Base-by-base conservation (phyloP, 768 basidiomycete genomes). In the Tylopilus plumbeoviolaceoides region DNA sequence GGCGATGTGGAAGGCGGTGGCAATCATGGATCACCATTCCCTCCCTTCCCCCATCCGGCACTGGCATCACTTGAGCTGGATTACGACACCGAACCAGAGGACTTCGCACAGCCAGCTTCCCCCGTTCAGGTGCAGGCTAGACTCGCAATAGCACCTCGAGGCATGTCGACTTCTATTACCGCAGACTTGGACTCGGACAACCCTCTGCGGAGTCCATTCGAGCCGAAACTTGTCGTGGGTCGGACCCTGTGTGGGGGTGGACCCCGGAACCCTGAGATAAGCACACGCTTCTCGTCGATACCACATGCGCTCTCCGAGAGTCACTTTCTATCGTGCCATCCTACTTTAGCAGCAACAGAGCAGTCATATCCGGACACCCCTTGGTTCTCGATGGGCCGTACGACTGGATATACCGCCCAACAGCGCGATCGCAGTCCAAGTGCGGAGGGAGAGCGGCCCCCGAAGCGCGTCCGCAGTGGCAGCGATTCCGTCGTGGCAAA, bases 361-460 rank as follows among this genome's bases (percentile, higher is more conserved):
- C 43, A 28, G 42, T 53, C 57, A 48, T 56, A 48, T 59, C 56
- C 48, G 58, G 60, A 57, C 47, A n/a, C 11, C 15, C 27, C 56
- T 30, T 23, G 38, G 36, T 50, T 46, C 42, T 54, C 53, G 50
- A 51, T 41, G 41, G 47, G 48, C 36, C 51, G 38, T 17, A 47
- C 41, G 10, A 43, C 30, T 47, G 54, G 54, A 50, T 48, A 47
- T 47, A 23, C 23, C 25, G 36, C 27, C 3, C 51, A 42, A 36
- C 38, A 38, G 23, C 64, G 55, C 28, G 53, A 55, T 27, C 58
- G 56, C 17, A 59, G 57, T 51, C 49, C 33, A 33, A 60, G 56
- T 30, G 48, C 50, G 69, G 67, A 59, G 43, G 42, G 56, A 60
- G 69, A 58, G 50, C 65, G 68, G 61, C 60, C 55, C 4, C 40